Evolutionary conservation across 352 stramenopile genomes (phyloP).

Genomic region (Phytophthora cryptogea): DNA sequence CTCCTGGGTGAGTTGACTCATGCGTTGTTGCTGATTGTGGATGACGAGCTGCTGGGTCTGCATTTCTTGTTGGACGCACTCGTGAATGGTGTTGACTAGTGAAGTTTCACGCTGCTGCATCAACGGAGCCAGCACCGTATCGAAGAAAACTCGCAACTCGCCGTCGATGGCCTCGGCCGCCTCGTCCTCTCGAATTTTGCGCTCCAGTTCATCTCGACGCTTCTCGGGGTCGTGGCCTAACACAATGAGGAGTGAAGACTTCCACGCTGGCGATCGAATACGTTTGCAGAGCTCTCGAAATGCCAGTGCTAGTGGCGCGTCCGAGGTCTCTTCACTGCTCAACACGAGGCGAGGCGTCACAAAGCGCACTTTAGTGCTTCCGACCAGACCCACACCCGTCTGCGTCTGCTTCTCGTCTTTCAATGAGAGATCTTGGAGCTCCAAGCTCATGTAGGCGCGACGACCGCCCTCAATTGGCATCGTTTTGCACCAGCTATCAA

Average conservation of each 20-base stretch:
- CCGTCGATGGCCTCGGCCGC: slow-evolving; percentile 25
- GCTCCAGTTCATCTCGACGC: slow-evolving; percentile 23
- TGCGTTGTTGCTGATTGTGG: slow-evolving; percentile 20
- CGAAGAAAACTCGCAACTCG: slow-evolving; percentile 54
- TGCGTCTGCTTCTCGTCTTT: slow-evolving; percentile 23
- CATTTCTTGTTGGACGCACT: slow-evolving; percentile 55
- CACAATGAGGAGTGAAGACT: slow-evolving; percentile 18
- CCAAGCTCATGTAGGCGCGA: slow-evolving; percentile 17
- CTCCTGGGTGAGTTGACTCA: slow-evolving; percentile 26
- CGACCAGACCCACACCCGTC: slow-evolving; percentile 10
- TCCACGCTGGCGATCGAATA: slow-evolving; percentile 20
- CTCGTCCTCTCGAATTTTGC: slow-evolving; percentile 27
- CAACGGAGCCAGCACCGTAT: slow-evolving; percentile 36
- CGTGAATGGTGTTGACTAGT: slow-evolving; percentile 64
- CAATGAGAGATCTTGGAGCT: neutral
- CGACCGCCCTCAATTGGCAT: neutral
- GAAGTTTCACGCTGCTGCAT: slow-evolving; percentile 62
- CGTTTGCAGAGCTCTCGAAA: slow-evolving; percentile 21
- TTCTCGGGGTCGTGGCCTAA: slow-evolving; percentile 26
- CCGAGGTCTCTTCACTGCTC: slow-evolving; percentile 12
- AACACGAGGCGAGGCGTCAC: slow-evolving; percentile 24
- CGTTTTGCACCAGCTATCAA: slow-evolving; percentile 26
- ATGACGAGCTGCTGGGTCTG: slow-evolving; percentile 21
- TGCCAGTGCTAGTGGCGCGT: slow-evolving; percentile 15
- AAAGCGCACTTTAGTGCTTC: slow-evolving; percentile 13